Base-by-base conservation (phyloP, 2,329 filamentous ascomycete species). In the Madurella fahalii region DNA sequence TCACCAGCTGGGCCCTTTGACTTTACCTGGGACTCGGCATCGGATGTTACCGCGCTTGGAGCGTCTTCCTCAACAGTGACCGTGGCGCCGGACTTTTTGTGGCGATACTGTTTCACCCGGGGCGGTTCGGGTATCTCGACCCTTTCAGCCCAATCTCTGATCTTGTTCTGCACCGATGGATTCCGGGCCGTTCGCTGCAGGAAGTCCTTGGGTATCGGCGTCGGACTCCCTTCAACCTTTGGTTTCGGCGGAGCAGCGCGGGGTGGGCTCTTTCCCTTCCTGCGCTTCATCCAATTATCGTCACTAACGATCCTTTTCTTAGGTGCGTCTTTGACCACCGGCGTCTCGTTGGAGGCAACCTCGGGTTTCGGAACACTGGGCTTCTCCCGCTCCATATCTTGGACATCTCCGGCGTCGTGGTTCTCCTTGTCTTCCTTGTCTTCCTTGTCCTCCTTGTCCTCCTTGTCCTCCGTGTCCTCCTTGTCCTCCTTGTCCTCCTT, bases 241-340 rank as follows among this genome's bases (percentile, higher is more conserved):
- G 64, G 54, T 39, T 66, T 68, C 16, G 67, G 63, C 13, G 53
- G 50, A 49, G n/a, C 44, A 31, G 57, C 59, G 54, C 71, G 70
- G 1, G 73, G 72, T 2, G 74, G 70, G 12, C 68, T 78, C 57
- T 77, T 79, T 56, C 77, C 78, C 58, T 79, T 81, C 69, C 72
- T 70, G 56, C 65, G 64, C 66, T 84, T 85, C 72, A 83, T 83
- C 89, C 93, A 97, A 72, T 96, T 89, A 52, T 89, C 87, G 72
- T 97, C 93, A 68, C 92, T 96, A 58, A 96, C 84, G 51, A 97
- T 90, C 59, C 92, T 84, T 77, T 95, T 96, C 73, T 90, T 91
- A 15, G 93, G 93, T 44, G 89, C 83, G 47, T 77, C 70, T 50
- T 83, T 67, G 72, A 77, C 54, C 8, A 57, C 63, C 72, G 74